These are phyloP conservation scores for Epicoccum sorghinum DNA, from an alignment of 2,329 filamentous ascomycete species.

Conservation along the genomic window DNA sequence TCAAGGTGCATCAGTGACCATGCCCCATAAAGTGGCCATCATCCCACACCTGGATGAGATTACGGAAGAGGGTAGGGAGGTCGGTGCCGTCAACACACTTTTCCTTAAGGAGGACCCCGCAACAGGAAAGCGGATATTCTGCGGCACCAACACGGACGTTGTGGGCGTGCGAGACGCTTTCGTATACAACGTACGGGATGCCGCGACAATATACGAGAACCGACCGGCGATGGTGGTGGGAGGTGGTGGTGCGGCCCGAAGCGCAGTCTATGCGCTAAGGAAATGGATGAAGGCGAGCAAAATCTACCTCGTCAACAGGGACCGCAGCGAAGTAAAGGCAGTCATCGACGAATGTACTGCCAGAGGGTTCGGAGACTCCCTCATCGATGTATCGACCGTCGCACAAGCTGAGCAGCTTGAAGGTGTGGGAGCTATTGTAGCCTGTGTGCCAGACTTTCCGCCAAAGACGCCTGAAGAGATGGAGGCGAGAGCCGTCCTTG, in stretches of 20 bases:
- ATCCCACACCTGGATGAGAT: slow-evolving; percentile 74
- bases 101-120: slow-evolving; percentile 62
- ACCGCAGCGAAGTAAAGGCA: slow-evolving; percentile 68
- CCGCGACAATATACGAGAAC: slow-evolving; percentile 59
- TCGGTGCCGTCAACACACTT: slow-evolving; percentile 81
- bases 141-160: slow-evolving; percentile 82
- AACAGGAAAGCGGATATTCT: slow-evolving; percentile 59
- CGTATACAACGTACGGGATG: slow-evolving; percentile 51
- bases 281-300: slow-evolving; percentile 70
- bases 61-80: slow-evolving; percentile 73
- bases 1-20: slow-evolving; percentile 74
- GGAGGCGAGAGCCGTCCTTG: slow-evolving; percentile 62
- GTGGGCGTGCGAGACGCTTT: slow-evolving; percentile 78
- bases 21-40: slow-evolving; percentile 82
- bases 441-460: slow-evolving; percentile 75
- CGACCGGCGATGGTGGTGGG: slow-evolving; percentile 75
- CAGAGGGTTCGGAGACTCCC: slow-evolving; percentile 63
- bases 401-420: slow-evolving; percentile 64
- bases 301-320: slow-evolving; percentile 80
- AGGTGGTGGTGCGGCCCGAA: slow-evolving; percentile 76
- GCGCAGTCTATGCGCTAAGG: slow-evolving; percentile 76
- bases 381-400: slow-evolving; percentile 67
- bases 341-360: slow-evolving; percentile 68
- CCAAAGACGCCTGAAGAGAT: slow-evolving; percentile 69
- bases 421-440: slow-evolving; percentile 69